phyloP scores from a whole-genome alignment of 108 stramenopile species.

The Cyclostephanos tholiformis region DNA sequence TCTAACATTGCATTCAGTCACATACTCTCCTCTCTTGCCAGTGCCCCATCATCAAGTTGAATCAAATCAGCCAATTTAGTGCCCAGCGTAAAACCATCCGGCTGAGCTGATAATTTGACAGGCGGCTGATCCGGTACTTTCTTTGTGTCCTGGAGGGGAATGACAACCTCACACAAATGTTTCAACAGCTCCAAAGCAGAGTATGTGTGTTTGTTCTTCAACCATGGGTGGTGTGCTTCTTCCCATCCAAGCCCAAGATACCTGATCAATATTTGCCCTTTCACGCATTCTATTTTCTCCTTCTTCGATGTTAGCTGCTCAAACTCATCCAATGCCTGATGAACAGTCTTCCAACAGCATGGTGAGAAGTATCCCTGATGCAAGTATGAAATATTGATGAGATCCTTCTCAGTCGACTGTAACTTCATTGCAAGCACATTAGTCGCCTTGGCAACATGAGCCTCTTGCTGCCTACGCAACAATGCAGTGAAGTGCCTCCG shows the following conservation, averaged over 20 bases:
- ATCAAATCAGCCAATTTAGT: conserved; percentile 3
- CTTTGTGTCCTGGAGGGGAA: not conserved
- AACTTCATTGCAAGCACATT: not conserved
- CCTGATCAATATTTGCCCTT: conserved; percentile 6
- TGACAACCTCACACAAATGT: conserved; percentile 1
- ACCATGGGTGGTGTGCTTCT: not conserved
- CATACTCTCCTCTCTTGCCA: not conserved
- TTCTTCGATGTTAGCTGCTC: not conserved
- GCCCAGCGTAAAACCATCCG: not conserved
- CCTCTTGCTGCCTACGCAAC: not conserved
- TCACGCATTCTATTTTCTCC: not conserved
- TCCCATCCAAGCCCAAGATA: conserved; percentile 2
- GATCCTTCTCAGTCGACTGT: not conserved
- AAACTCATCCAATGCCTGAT: conserved; percentile 4
- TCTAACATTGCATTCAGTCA: not conserved
- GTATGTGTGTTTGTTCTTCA: not conserved
- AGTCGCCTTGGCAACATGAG: not conserved
- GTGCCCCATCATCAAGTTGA: not conserved
- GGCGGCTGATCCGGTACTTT: not conserved
- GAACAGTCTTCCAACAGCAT: not conserved
- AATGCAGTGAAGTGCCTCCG: not conserved
- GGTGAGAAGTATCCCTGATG: not conserved
- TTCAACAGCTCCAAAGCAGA: not conserved
- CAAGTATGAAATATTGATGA: not conserved
- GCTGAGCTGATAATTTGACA: not conserved